A percentile compares a stretch with the other conserved stretches of the same genome.
phyloP scores from a whole-genome alignment of 257 asterid genomes.

The Salvia hispanica region DNA sequence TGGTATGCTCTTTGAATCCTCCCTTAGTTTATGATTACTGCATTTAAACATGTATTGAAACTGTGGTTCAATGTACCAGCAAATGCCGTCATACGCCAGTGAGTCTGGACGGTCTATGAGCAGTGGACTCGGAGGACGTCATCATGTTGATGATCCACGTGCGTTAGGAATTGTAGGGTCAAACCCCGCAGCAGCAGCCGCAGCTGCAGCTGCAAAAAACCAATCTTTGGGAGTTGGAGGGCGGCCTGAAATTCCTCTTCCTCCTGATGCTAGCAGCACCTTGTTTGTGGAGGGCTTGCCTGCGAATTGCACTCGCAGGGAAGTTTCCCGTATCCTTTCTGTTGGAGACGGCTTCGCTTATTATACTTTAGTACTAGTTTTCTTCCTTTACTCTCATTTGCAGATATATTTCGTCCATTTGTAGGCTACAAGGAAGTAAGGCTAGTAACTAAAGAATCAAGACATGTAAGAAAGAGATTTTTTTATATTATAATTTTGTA shows the following conservation, averaged over 20 bases:
- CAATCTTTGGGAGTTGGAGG: slow-evolving; percentile 48
- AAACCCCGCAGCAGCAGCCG: slow-evolving; percentile 6
- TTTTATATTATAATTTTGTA: slow-evolving; percentile 1
- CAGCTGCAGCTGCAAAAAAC: slow-evolving; percentile 43
- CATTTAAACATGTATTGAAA: slow-evolving; percentile 23
- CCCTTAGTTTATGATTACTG: slow-evolving; percentile 17
- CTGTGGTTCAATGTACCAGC: slow-evolving; percentile 42
- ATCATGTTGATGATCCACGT: slow-evolving; percentile 60
- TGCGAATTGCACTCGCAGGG: slow-evolving; percentile 70
- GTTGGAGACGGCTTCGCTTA: too few relatives aligned
- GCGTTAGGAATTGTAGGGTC: slow-evolving; percentile 46
- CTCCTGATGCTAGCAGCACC: slow-evolving; percentile 86
- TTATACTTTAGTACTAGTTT: slow-evolving; percentile 22
- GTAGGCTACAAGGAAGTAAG: slow-evolving; percentile 82
- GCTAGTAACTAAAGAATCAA: slow-evolving; percentile 72
- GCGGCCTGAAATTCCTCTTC: slow-evolving; percentile 67
- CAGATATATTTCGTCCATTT: slow-evolving; percentile 90
- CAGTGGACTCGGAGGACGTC: slow-evolving; percentile 52
- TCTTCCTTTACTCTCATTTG: slow-evolving; percentile 49
- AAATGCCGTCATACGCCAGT: slow-evolving; percentile 49
- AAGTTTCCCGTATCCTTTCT: slow-evolving; percentile 85
- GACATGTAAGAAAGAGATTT: slow-evolving; percentile 55
- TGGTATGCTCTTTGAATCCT: slow-evolving; percentile 43
- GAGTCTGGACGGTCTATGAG: slow-evolving; percentile 60
- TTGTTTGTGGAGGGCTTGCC: slow-evolving; percentile 62